These are phyloP conservation scores for Serpula lacrymans DNA, from an alignment of 768 basidiomycete species.

Conservation along the genomic window DNA sequence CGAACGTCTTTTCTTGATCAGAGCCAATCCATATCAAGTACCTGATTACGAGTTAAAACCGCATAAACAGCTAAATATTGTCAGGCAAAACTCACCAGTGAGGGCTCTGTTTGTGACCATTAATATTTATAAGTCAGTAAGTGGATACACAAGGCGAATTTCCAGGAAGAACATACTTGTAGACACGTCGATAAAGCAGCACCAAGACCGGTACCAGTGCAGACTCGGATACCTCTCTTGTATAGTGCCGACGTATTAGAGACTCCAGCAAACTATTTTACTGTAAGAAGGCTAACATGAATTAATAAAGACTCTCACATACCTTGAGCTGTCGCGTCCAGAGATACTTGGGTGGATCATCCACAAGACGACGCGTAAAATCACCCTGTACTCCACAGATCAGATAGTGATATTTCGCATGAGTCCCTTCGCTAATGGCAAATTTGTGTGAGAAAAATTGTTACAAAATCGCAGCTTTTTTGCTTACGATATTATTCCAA, in stretches of 20 bases:
- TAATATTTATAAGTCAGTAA: conserved; percentile 14
- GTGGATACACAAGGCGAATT: too few relatives aligned
- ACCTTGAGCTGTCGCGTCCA: conserved; percentile 46
- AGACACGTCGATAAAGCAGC: conserved; percentile 42
- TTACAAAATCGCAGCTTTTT: background rate
- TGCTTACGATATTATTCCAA: conserved; percentile 37
- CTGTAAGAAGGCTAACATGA: background rate
- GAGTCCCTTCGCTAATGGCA: conserved; percentile 33
- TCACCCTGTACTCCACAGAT: conserved; percentile 46
- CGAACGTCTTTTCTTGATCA: conserved; percentile 44
- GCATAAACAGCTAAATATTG: conserved; percentile 9
- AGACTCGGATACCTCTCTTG: conserved; percentile 42
- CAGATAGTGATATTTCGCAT: conserved; percentile 41
- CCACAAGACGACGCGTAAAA: conserved; percentile 39
- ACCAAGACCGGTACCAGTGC: conserved; percentile 44
- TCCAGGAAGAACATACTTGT: conserved; percentile 19
- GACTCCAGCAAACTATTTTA: conserved; percentile 37
- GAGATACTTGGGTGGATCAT: conserved; percentile 35
- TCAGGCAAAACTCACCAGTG: conserved; percentile 26
- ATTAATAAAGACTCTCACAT: background rate
- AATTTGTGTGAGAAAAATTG: background rate
- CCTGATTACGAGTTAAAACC: too few relatives aligned
- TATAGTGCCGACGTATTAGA: conserved; percentile 42
- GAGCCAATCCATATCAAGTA: conserved; percentile 43
- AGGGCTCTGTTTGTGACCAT: conserved; percentile 21